A percentile compares a stretch with the other conserved stretches of the same genome.
phyloP scores from a whole-genome alignment of 2,329 filamentous ascomycete species.

The Alternaria longipes region DNA sequence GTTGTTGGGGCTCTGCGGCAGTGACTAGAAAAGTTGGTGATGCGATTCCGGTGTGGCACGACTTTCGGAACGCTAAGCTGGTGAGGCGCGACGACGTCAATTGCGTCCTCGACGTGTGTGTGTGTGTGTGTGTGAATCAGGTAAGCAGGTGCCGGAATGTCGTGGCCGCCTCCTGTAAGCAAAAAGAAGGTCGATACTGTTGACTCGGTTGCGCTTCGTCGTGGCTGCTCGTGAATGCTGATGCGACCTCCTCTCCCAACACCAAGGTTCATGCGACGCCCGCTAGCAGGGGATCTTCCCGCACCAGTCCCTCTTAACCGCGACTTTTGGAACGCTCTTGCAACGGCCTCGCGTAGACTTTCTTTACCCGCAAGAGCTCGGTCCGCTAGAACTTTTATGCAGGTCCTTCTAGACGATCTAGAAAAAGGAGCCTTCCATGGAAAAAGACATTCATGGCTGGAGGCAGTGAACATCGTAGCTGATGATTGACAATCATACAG shows the following conservation, averaged over 20 bases:
- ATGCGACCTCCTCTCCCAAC: conserved; percentile 18
- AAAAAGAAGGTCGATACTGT: conserved; percentile 3
- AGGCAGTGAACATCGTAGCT: not conserved
- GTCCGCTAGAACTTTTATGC: not conserved
- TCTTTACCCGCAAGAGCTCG: not conserved
- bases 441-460: no score
- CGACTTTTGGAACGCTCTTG: conserved; percentile 21
- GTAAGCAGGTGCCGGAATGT: not conserved
- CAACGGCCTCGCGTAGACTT: conserved; percentile 18
- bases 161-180: conserved; percentile 8
- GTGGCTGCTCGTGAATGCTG: conserved; percentile 8
- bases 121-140: no score
- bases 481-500: not conserved
- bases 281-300: conserved; percentile 20
- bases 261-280: conserved; percentile 21
- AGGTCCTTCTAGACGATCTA: not conserved
- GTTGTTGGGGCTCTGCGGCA: conserved; percentile 10
- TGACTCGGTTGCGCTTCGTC: not conserved
- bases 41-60: conserved; percentile 37
- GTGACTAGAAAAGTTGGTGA: conserved; percentile 18
- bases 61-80: conserved; percentile 19
- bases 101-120: not conserved
- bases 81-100: conserved; percentile 7
- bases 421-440: not conserved
- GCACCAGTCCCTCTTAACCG: conserved; percentile 14